Evolutionary conservation across 139 green algal genomes (phyloP).

Genomic region (Coelastrella sp.): DNA sequence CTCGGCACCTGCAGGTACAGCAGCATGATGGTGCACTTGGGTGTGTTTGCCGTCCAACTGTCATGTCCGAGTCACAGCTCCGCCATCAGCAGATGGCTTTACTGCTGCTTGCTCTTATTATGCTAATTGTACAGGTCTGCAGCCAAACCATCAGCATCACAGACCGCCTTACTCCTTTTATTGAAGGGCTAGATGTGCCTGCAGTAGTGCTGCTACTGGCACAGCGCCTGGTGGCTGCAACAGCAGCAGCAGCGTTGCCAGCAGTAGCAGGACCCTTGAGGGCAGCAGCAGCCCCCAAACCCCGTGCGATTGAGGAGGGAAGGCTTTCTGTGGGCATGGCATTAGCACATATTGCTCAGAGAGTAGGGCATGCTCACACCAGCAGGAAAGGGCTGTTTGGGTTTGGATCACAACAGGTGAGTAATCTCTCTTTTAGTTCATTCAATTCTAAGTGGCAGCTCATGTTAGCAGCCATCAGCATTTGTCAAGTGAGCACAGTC

Average conservation of each 20-base stretch:
- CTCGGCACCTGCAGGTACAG: background rate
- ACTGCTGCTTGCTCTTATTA: background rate
- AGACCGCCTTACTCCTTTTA: constrained; percentile 24
- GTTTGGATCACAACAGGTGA: constrained; percentile 43
- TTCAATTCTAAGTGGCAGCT: background rate
- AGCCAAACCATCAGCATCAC: background rate
- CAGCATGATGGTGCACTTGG: background rate
- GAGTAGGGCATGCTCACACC: constrained; percentile 12
- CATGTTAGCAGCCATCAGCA: too few species aligned
- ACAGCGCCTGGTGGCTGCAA: constrained; percentile 26
- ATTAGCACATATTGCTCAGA: constrained; percentile 28
- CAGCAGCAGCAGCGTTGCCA: constrained; percentile 8
- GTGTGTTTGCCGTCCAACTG: background rate
- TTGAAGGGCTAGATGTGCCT: constrained; percentile 34
- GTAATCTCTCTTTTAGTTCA: background rate
- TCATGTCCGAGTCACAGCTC: background rate
- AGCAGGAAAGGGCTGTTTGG: constrained; percentile 9
- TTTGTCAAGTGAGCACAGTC: too few species aligned
- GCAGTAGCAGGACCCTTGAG: background rate
- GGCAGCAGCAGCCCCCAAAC: background rate
- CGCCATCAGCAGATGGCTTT: background rate
- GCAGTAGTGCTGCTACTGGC: constrained; percentile 31
- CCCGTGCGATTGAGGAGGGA: background rate
- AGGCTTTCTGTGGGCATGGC: constrained; percentile 23
- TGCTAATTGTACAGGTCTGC: constrained; percentile 9